Evolutionary conservation across 768 basidiomycete genomes (phyloP).

Genomic region (Suillus ampliporus): DNA sequence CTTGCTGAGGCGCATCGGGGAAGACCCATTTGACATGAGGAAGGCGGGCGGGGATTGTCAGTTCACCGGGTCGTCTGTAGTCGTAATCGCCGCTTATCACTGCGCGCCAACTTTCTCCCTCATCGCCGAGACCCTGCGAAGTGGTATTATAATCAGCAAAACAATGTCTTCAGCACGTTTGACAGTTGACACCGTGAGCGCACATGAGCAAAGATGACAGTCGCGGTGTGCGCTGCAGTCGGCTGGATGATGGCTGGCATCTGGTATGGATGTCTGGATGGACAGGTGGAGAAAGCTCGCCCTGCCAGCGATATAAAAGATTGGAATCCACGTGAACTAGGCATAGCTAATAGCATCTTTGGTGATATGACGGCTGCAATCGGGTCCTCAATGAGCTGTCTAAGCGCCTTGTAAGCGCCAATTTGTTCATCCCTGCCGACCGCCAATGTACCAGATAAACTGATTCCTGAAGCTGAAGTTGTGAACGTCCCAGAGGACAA

Average conservation of each 20-base stretch:
- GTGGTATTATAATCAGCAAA: constrained; percentile 36
- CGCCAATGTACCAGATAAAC: no score
- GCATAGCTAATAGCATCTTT: neutral
- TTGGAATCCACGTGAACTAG: constrained; percentile 4
- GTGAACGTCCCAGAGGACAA: no score
- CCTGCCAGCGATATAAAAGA: neutral
- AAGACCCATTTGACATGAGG: constrained; percentile 40
- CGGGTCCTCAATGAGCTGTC: no score
- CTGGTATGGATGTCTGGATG: neutral
- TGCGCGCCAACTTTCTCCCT: constrained; percentile 45
- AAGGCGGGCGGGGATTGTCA: constrained; percentile 48
- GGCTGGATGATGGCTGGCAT: constrained; percentile 9
- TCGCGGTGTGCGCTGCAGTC: constrained; percentile 13
- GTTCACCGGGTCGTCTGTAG: constrained; percentile 4
- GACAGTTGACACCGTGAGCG: constrained; percentile 17
- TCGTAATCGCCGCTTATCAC: constrained; percentile 8
- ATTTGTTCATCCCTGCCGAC: no score
- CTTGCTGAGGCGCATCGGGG: constrained; percentile 53
- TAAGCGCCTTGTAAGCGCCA: neutral
- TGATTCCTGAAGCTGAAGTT: no score
- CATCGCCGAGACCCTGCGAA: constrained; percentile 42
- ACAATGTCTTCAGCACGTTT: neutral
- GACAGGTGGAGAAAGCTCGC: neutral
- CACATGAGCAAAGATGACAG: constrained; percentile 16
- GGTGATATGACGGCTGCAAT: neutral